These are phyloP conservation scores for Amylocarpus encephaloides DNA, from an alignment of 2,329 filamentous ascomycete species.

Conservation along the genomic window DNA sequence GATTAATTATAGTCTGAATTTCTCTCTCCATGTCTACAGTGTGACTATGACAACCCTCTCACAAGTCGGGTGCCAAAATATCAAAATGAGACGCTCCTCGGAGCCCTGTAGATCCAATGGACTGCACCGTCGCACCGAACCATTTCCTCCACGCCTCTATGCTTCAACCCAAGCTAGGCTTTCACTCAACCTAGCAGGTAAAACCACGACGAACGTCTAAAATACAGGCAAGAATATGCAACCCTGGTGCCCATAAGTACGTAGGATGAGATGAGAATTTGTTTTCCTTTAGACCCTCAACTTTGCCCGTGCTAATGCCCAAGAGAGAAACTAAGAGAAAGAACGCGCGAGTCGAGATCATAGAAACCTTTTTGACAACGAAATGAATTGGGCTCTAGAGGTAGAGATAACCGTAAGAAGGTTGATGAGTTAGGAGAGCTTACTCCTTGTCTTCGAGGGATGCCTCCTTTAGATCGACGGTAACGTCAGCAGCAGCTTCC, in stretches of 20 bases:
- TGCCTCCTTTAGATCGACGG: conserved; percentile 54
- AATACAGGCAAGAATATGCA: conserved; percentile 19
- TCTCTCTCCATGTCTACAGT: no score
- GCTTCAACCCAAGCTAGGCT: no score
- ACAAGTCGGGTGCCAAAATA: no score
- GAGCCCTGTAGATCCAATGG: no score
- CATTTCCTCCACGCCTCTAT: no score
- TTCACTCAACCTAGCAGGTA: no score
- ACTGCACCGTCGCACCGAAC: no score
- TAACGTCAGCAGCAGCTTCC: conserved; percentile 51
- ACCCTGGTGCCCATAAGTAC: conserved; percentile 6
- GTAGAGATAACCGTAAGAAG: not conserved
- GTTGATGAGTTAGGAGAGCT: not conserved
- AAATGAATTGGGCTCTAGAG: not conserved
- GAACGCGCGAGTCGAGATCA: not conserved
- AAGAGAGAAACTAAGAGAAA: not conserved
- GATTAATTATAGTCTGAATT: no score
- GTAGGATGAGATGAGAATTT: not conserved
- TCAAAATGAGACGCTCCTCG: no score
- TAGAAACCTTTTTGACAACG: conserved; percentile 2
- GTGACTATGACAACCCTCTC: no score
- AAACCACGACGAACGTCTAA: conserved; percentile 1
- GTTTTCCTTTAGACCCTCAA: not conserved
- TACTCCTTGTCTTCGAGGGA: conserved; percentile 49
- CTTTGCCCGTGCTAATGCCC: not conserved